Base-by-base conservation (phyloP, 2,329 filamentous ascomycete species). In the Aspergillus sergii region DNA sequence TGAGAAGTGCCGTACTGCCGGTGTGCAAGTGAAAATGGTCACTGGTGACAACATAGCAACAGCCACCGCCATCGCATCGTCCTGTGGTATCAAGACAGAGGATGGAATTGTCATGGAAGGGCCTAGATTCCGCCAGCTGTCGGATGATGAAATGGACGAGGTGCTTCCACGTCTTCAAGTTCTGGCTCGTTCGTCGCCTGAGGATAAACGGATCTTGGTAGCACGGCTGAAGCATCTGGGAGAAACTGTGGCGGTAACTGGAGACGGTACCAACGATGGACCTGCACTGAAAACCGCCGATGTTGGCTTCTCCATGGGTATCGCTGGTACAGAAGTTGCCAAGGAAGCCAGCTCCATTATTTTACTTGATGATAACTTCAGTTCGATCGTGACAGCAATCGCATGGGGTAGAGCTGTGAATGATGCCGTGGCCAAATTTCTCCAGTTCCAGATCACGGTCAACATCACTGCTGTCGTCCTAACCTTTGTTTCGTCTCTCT, bases 381-480 rank as follows among this genome's bases (percentile, higher is more conserved):
- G 74, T 60, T 82, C 88, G 1, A 90, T 90, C 64, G 85, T 90
- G 45, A 90, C 86, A 48, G 88, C 88, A 3, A 81, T 91, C 54
- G 85, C 87, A 69, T 90, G 88, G 88, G 88, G 88, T n/a, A 83
- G 88, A 60, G 86, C 86, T 12, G 88, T 90, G 61, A 90, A 90
- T 66, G 88, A 90, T 65, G 85, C 87, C 0, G 87, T 90, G 39
- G 84, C 88, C 72, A 90, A 90, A 72, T 90, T 91, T 69, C 78
- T 89, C 50, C 88, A 90, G 77, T 83, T 83, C 66, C 82, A 83
- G 69, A 86, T 91, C 68, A 91, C 89, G 0, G 94, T 97, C 80
- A 97, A 97, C 83, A 89, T 97, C 68, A 97, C 94, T 3, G 94
- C 94, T 43, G 93, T 97, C 53, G 78, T 91, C 21, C 84, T 97